These are phyloP conservation scores for Talaromyces piceae DNA, from an alignment of 2,329 filamentous ascomycete genomes.

Conservation along the genomic window DNA sequence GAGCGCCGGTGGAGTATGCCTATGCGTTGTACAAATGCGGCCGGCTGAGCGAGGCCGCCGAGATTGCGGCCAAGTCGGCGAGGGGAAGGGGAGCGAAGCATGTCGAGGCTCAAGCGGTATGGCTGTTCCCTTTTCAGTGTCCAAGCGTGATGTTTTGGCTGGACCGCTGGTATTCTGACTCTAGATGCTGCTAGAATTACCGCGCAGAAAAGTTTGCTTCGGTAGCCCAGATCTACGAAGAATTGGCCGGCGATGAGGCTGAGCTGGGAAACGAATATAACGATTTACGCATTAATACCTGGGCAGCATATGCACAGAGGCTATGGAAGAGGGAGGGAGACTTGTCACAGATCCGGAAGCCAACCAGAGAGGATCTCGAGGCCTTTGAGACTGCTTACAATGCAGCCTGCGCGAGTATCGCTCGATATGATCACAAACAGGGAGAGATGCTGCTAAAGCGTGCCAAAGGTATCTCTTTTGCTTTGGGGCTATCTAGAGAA, in stretches of 20 bases:
- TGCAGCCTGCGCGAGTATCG: constrained; percentile 56
- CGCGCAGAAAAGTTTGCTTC: constrained; percentile 53
- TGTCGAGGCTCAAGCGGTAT: constrained; percentile 55
- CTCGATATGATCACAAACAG: constrained; percentile 51
- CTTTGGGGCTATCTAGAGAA: not conserved
- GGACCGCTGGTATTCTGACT: not conserved
- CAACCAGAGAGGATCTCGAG: constrained; percentile 52
- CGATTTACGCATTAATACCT: constrained; percentile 55
- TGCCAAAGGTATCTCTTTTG: constrained; percentile 42
- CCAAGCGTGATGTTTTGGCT: too few species aligned
- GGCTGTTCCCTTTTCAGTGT: constrained; percentile 16
- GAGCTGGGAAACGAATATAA: constrained; percentile 45
- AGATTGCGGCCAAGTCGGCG: constrained; percentile 38
- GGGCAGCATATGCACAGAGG: constrained; percentile 55
- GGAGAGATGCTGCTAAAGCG: constrained; percentile 53
- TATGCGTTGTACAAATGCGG: constrained; percentile 59
- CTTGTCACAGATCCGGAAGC: constrained; percentile 45
- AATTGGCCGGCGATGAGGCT: constrained; percentile 36
- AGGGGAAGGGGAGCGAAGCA: constrained; percentile 48
- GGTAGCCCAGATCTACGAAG: constrained; percentile 48
- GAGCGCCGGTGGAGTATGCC: constrained; percentile 52
- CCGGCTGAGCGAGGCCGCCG: constrained; percentile 47
- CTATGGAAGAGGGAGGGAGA: constrained; percentile 51
- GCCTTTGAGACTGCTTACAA: constrained; percentile 60
- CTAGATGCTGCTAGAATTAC: constrained; percentile 36